A percentile compares a stretch with the other conserved stretches of the same genome.
Evolutionary conservation across 2,329 filamentous ascomycete genomes (phyloP).

Genomic region (Clathrospora elynae): DNA sequence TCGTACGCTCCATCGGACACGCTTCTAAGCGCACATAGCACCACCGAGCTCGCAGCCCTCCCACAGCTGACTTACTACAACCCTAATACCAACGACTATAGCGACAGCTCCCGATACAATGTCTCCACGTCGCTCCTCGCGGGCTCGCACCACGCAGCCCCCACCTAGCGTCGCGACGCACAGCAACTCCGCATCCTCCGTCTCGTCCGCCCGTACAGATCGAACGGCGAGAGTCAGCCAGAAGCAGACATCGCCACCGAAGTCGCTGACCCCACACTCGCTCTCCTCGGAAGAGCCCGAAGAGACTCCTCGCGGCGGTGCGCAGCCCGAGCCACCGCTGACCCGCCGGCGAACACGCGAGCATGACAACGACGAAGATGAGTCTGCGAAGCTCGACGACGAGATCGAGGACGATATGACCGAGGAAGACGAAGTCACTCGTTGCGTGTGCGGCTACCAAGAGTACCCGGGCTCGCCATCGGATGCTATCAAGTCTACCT

Average conservation of each 20-base stretch:
- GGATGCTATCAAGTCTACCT: constrained; percentile 61
- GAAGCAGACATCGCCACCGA: constrained; percentile 74
- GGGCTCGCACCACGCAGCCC: constrained; percentile 79
- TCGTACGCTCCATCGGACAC: constrained; percentile 16
- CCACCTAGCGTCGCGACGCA: constrained; percentile 68
- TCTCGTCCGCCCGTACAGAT: constrained; percentile 74
- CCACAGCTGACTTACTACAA: constrained; percentile 2
- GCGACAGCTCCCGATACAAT: constrained; percentile 44
- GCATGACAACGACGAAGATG: constrained; percentile 66
- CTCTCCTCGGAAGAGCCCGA: constrained; percentile 70
- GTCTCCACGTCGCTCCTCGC: constrained; percentile 86
- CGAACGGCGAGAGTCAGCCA: constrained; percentile 72
- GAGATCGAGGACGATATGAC: constrained; percentile 66
- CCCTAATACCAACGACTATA: background rate
- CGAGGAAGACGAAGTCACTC: constrained; percentile 83
- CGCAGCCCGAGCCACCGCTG: constrained; percentile 67
- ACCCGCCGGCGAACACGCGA: constrained; percentile 80
- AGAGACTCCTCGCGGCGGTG: constrained; percentile 59
- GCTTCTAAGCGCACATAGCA: constrained; percentile 19
- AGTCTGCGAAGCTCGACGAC: constrained; percentile 55
- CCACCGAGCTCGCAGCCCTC: constrained; percentile 10
- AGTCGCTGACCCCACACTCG: constrained; percentile 75
- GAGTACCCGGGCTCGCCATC: constrained; percentile 84
- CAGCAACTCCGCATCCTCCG: constrained; percentile 74
- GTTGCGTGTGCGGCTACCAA: constrained; percentile 91